Evolutionary conservation across 2,329 filamentous ascomycete genomes (phyloP).

Genomic region (Aureobasidium sp.): DNA sequence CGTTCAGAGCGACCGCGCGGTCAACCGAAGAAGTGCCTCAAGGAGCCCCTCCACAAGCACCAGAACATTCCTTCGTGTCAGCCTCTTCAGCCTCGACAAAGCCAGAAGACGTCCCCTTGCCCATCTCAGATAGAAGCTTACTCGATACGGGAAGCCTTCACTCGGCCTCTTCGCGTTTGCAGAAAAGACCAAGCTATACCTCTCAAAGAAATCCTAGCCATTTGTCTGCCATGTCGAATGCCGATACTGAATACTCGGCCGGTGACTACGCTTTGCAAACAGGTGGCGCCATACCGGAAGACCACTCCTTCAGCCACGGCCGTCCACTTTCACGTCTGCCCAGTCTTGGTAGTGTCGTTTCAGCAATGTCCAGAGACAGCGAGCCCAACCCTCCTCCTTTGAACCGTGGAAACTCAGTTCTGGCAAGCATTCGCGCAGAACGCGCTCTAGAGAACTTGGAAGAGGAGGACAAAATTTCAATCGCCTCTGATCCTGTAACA

Average conservation of each 20-base stretch:
- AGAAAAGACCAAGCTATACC: conserved; percentile 49
- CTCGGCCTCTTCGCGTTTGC: conserved; percentile 22
- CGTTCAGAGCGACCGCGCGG: not conserved
- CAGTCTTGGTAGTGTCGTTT: conserved; percentile 85
- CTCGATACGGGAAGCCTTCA: conserved; percentile 17
- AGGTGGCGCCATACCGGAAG: conserved; percentile 61
- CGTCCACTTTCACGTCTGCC: conserved; percentile 62
- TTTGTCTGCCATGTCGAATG: conserved; percentile 56
- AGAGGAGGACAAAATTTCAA: conserved; percentile 49
- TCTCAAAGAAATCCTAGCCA: conserved; percentile 49
- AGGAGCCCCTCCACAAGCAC: not conserved
- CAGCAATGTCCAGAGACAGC: conserved; percentile 55
- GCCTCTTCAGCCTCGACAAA: conserved; percentile 4
- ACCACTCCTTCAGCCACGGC: conserved; percentile 24
- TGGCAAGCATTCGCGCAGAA: conserved; percentile 31
- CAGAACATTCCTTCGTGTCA: conserved; percentile 2
- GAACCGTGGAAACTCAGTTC: conserved; percentile 26
- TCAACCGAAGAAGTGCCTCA: not conserved
- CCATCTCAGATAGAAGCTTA: conserved; percentile 2
- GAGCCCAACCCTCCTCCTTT: conserved; percentile 29
- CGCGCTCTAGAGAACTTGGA: conserved; percentile 38
- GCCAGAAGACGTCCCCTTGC: conserved; percentile 10
- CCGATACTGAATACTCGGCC: conserved; percentile 47
- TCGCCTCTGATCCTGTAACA: conserved; percentile 54
- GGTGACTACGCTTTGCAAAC: conserved; percentile 73